phyloP scores from a whole-genome alignment of 257 asterid species.

The Cynanchum wilfordii region DNA sequence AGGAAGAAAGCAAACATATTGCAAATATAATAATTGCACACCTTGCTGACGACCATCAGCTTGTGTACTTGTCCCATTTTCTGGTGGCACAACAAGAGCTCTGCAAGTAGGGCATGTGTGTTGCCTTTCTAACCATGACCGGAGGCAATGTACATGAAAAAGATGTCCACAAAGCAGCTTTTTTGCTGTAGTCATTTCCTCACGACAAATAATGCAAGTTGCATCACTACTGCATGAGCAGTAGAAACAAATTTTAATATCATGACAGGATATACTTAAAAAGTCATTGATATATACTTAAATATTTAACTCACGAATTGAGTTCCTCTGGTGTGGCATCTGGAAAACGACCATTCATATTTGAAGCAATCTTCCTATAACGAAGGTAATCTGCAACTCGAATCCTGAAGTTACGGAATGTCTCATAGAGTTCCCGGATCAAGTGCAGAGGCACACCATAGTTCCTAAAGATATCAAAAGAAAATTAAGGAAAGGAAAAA shows the following conservation, averaged over 20 bases:
- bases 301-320: slow-evolving; percentile 43
- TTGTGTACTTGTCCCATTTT: slow-evolving; percentile 46
- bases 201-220: slow-evolving; percentile 95
- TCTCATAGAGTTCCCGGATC: slow-evolving; percentile 94
- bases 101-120: slow-evolving; percentile 97
- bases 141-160: slow-evolving; percentile 91
- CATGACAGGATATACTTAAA: slow-evolving; percentile 12
- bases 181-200: slow-evolving; percentile 95
- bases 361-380: slow-evolving; percentile 85
- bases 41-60: slow-evolving; percentile 64
- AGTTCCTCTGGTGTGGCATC: slow-evolving; percentile 97
- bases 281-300: slow-evolving; percentile 2
- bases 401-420: slow-evolving; percentile 82
- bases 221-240: slow-evolving; percentile 61
- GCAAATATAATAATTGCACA: slow-evolving; percentile 17
- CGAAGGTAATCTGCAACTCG: slow-evolving; percentile 93
- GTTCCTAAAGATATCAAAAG: slow-evolving; percentile 43
- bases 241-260: slow-evolving; percentile 6
- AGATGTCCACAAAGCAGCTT: slow-evolving; percentile 91
- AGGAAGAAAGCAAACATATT: not conserved
- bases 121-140: slow-evolving; percentile 95
- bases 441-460: slow-evolving; percentile 96
- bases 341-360: slow-evolving; percentile 93
- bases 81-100: slow-evolving; percentile 89
- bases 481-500: not conserved